A percentile compares a stretch with the other conserved stretches of the same genome.
These are phyloP conservation scores for Corynascus novoguineensis DNA, from an alignment of 495 filamentous ascomycete species.

Conservation along the genomic window DNA sequence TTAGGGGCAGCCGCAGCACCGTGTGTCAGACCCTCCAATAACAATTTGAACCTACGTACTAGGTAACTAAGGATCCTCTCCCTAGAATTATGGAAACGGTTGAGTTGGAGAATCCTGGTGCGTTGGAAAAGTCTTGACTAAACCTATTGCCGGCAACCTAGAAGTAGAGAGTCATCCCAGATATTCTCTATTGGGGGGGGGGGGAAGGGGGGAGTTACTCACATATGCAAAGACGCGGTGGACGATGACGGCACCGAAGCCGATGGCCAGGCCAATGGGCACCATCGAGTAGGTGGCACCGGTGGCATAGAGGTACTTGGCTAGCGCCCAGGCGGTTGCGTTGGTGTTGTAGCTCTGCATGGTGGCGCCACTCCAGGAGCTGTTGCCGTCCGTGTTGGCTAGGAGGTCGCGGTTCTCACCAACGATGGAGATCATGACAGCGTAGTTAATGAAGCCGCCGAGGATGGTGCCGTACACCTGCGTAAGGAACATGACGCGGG, in stretches of 20 bases:
- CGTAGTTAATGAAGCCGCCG: slow-evolving; percentile 40
- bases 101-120: too few relatives aligned
- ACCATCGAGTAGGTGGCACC: slow-evolving; percentile 39
- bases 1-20: too few relatives aligned
- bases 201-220: slow-evolving; percentile 7
- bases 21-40: too few relatives aligned
- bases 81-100: too few relatives aligned
- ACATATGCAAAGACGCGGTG: slow-evolving; percentile 41
- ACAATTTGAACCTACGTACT: too few relatives aligned
- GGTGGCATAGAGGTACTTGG: slow-evolving; percentile 36
- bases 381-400: slow-evolving; percentile 32
- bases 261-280: slow-evolving; percentile 43
- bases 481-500: slow-evolving; percentile 38
- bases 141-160: too few relatives aligned
- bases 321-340: slow-evolving; percentile 39
- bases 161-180: too few relatives aligned
- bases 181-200: too few relatives aligned
- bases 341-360: slow-evolving; percentile 38
- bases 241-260: slow-evolving; percentile 33
- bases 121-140: too few relatives aligned
- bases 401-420: slow-evolving; percentile 28
- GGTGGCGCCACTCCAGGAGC: slow-evolving; percentile 33
- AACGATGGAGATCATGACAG: slow-evolving; percentile 37
- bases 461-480: slow-evolving; percentile 41
- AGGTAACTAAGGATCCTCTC: too few relatives aligned